phyloP scores from a whole-genome alignment of 176 grass and related monocot genomes.

The Chrysopogon serrulatus region DNA sequence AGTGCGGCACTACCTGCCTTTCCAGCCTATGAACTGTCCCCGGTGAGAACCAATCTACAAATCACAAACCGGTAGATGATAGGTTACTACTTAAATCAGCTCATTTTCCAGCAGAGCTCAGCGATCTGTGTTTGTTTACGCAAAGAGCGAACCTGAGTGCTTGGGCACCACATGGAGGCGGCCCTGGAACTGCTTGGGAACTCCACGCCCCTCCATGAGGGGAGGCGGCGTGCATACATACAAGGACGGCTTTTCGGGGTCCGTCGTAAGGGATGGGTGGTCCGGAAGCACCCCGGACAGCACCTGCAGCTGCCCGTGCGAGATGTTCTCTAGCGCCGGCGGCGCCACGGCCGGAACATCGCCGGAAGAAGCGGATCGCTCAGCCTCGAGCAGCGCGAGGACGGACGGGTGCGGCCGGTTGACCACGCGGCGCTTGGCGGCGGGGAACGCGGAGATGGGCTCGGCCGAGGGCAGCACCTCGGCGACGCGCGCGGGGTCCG shows the following conservation, averaged over 20 bases:
- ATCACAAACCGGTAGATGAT: neutral
- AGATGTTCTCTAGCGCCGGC: slow-evolving; percentile 66
- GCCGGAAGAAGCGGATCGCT: slow-evolving; percentile 26
- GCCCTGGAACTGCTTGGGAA: slow-evolving; percentile 50
- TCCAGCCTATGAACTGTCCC: slow-evolving; percentile 77
- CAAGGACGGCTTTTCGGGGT: slow-evolving; percentile 56
- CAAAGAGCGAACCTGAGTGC: slow-evolving; percentile 56
- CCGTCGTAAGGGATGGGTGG: slow-evolving; percentile 39
- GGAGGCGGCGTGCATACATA: slow-evolving; percentile 64
- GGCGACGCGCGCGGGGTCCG: slow-evolving; percentile 41
- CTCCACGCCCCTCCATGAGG: slow-evolving; percentile 79
- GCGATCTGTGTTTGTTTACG: neutral
- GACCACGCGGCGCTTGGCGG: slow-evolving; percentile 44
- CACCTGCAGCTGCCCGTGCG: slow-evolving; percentile 76
- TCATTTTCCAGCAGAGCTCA: neutral
- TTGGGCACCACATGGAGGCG: slow-evolving; percentile 55
- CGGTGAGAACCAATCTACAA: slow-evolving; percentile 84
- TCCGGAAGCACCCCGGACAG: slow-evolving; percentile 65
- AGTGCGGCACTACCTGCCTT: slow-evolving; percentile 80
- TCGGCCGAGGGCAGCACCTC: slow-evolving; percentile 63
- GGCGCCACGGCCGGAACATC: neutral
- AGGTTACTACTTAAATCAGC: neutral
- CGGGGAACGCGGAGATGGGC: slow-evolving; percentile 54
- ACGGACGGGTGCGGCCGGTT: slow-evolving; percentile 72
- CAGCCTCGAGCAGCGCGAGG: slow-evolving; percentile 52